Base-by-base conservation (phyloP, 78 protist genomes). In the Monocercomonoides exilis region DNA sequence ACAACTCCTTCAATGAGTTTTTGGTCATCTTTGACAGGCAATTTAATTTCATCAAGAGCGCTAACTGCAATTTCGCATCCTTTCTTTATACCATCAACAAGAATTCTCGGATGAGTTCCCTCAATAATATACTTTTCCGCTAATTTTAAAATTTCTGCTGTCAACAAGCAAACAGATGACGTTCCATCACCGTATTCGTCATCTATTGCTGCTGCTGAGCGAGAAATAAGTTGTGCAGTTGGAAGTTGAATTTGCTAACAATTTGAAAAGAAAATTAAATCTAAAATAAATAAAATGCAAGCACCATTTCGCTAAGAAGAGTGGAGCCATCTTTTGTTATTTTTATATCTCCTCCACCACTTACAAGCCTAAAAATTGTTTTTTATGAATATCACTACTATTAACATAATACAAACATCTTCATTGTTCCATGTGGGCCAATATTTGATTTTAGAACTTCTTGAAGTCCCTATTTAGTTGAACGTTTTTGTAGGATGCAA, bases 171-270 rank as follows among this genome's bases (percentile, higher is more conserved):
- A 85, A 89, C 92, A 44, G 96, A 84, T 1, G 99, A 97, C 6
- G 99, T 98, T 77, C 99, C 99, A 89, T 99, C 99, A 46, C 99
- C 99, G n/a, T 92, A 84, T 32, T 96, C 92, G 77, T 97, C 98
- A 87, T 99, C 99, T 90, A 96, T 99, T 5, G 99, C 99, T 0
- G 99, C 96, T 32, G 99, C 98, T 11, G 99, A 93, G 41, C 99
- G 93, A 34, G 99, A 99, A 80, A 99, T 97, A 54, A 99, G 84
- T 36, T 93, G 70, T 34, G 99, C 99, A 33, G 99, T 97, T 41
- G 99, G 99, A 92, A 96, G 96, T 86, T 97, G 97, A 85, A 98
- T 96, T 88, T 96, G 99, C 98, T 95, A 63, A 45, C 4, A 11
- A 41, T 43, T 5, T 4, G 38, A 54, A 54, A 33, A 34, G 0